Evolutionary conservation across 345 rosid genomes (phyloP), one percentile per base, ranked within the genome.

Genomic region (Toxicodendron radicans): DNA sequence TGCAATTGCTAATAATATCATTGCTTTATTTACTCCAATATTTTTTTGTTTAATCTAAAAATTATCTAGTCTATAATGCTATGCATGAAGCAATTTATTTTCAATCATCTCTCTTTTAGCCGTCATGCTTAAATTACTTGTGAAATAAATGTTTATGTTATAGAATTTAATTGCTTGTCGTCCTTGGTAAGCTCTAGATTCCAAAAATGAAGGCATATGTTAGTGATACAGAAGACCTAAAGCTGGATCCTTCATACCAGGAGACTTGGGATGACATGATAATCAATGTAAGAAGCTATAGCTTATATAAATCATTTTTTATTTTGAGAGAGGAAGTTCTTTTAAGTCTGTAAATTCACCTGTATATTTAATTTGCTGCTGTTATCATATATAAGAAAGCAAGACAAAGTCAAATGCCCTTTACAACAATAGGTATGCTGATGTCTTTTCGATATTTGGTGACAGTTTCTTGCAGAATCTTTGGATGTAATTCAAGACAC

Each of bases 211-310:
- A 95, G 99, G 97, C 97, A 3, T 95, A 95, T 92, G 81, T 92
- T 84, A 85, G 87, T 65, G 99, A 95, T 84, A 89, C 97, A 10
- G 99, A 95, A 81, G 99, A 95, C 83, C 87, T 95, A 69, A 90
- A 90, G 94, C 88, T 83, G 80, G 97, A 95, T 85, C 93, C 97
- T 75, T 84, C 86, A 59, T 92, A 89, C 83, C 97, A 91, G 78
- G 99, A 95, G 85, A 90, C 89, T 20, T 95, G 99, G 99, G 99
- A 95, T 85, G 99, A 91, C 83, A 95, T 95, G 99, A 92, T 95
- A 73, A 87, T 95, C 83, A 85, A 86, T 80, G 99, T 95, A 83
- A 85, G 94, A 64, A 61, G 65, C 74, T 74, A 57, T 70, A 61
- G 48, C 75, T 45, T 54, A 8, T 62, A 58, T 38, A 6, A 5